A percentile compares a stretch with the other conserved stretches of the same genome.
Conservation (phyloP, 495 filamentous ascomycete species). For the Cenococcum geophilum region DNA sequence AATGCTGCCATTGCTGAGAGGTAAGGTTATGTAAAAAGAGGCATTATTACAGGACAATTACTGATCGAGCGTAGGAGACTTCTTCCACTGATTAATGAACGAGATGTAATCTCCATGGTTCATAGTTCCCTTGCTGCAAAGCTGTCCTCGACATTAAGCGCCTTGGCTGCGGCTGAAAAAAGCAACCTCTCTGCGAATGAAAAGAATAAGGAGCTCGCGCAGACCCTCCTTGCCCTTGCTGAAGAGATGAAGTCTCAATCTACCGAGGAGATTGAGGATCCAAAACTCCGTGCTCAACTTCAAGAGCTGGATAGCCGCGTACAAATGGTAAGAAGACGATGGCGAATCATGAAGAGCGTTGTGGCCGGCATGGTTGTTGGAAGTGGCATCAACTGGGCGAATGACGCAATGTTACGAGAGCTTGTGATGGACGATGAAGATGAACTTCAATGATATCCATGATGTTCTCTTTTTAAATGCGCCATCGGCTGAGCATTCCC, state of each 20-base stretch:
- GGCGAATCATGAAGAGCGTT: conserved; percentile 69
- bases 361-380: conserved; percentile 69
- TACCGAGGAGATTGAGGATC: conserved; percentile 46
- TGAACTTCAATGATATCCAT: conserved; percentile 30
- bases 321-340: conserved; percentile 52
- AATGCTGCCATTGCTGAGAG: conserved; percentile 60
- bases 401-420: conserved; percentile 59
- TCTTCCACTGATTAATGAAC: conserved; percentile 56
- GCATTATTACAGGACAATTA: background rate
- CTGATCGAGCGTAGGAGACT: conserved; percentile 48
- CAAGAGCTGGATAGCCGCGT: conserved; percentile 51
- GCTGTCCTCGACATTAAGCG: conserved; percentile 44
- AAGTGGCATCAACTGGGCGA: conserved; percentile 79
- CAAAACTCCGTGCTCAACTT: conserved; percentile 48
- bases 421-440: conserved; percentile 71
- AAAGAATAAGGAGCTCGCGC: conserved; percentile 57
- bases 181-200: conserved; percentile 49
- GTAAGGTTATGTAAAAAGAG: conserved; percentile 41
- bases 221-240: conserved; percentile 54
- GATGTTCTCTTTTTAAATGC: background rate
- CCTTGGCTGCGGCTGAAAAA: conserved; percentile 50
- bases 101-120: conserved; percentile 57
- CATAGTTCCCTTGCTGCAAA: conserved; percentile 52
- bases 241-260: conserved; percentile 50
- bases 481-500: no score